Evolutionary conservation across 768 basidiomycete genomes (phyloP).

Genomic region (Calocera cornea): DNA sequence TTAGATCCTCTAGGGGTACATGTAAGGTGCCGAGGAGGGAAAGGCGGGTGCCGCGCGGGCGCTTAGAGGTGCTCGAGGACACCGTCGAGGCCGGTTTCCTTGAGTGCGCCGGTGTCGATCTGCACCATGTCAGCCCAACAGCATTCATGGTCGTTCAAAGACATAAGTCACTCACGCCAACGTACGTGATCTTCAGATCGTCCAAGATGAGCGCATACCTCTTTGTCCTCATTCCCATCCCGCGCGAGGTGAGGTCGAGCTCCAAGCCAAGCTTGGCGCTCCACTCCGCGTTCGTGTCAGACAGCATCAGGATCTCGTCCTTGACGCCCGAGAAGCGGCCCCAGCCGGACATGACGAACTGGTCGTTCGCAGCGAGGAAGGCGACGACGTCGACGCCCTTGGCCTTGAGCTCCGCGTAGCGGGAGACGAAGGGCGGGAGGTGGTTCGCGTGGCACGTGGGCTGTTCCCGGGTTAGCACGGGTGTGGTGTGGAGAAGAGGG

Average conservation of each 20-base stretch:
- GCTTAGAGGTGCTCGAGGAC: constrained; percentile 28
- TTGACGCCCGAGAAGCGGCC: constrained; percentile 16
- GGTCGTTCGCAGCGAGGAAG: constrained; percentile 15
- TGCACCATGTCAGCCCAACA: constrained; percentile 16
- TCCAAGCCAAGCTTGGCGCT: constrained; percentile 31
- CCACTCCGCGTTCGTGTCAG: constrained; percentile 44
- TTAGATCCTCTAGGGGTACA: background rate
- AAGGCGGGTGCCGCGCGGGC: background rate
- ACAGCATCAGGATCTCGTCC: constrained; percentile 41
- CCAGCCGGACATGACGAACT: constrained; percentile 21
- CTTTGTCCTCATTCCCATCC: constrained; percentile 45
- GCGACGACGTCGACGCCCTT: constrained; percentile 21
- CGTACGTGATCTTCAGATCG: constrained; percentile 16
- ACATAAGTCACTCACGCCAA: background rate
- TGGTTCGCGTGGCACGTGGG: constrained; percentile 40
- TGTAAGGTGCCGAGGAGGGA: background rate
- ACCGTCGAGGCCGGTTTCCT: constrained; percentile 44
- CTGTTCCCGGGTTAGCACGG: constrained; percentile 13
- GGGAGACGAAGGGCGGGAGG: constrained; percentile 22
- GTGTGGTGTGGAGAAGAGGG: background rate
- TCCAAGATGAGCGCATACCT: constrained; percentile 24
- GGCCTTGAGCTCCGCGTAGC: constrained; percentile 28
- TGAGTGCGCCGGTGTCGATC: constrained; percentile 39
- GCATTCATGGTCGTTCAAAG: background rate
- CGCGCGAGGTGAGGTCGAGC: constrained; percentile 21